Percentiles rank a stretch among this genome's conserved stretches.
These are phyloP conservation scores for Microbotryum silenes-acaulis DNA, from an alignment of 1,284 basidiomycete genomes.

Conservation along the genomic window DNA sequence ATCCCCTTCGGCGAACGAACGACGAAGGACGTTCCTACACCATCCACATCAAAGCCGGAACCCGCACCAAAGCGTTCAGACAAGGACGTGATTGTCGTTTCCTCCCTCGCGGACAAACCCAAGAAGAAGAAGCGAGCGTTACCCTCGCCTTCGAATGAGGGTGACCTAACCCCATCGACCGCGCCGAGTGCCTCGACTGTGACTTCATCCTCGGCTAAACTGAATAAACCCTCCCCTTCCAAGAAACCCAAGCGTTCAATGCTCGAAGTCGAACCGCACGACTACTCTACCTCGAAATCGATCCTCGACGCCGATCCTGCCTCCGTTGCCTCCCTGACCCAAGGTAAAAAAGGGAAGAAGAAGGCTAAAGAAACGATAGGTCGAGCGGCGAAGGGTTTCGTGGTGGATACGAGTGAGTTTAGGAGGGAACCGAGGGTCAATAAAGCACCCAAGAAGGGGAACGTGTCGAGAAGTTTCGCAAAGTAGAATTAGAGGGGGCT, in stretches of 20 bases:
- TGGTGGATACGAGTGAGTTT: constrained; percentile 28
- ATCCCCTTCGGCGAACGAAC: constrained; percentile 31
- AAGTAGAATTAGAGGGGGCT: background rate
- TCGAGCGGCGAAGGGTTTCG: constrained; percentile 7
- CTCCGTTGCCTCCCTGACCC: background rate
- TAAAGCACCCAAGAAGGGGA: constrained; percentile 23
- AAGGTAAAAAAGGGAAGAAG: constrained; percentile 16
- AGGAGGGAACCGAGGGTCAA: constrained; percentile 21
- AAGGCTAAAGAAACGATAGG: constrained; percentile 1
- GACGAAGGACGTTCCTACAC: constrained; percentile 27
- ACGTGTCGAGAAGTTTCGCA: constrained; percentile 8
- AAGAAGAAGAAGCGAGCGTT: constrained; percentile 54
- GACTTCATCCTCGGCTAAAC: constrained; percentile 1
- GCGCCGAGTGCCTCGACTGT: background rate
- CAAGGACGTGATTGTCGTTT: constrained; percentile 58
- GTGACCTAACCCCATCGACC: background rate
- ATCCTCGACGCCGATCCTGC: constrained; percentile 55
- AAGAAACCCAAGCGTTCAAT: constrained; percentile 25
- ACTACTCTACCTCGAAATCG: constrained; percentile 65
- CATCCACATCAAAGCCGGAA: constrained; percentile 1
- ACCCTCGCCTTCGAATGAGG: constrained; percentile 33
- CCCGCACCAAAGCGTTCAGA: constrained; percentile 35
- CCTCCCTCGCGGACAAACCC: constrained; percentile 48
- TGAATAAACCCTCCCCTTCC: constrained; percentile 14
- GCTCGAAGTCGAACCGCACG: constrained; percentile 50